Conservation (phyloP, 2,329 filamentous ascomycete genomes). For the Magnaporthiopsis rhizophila region DNA sequence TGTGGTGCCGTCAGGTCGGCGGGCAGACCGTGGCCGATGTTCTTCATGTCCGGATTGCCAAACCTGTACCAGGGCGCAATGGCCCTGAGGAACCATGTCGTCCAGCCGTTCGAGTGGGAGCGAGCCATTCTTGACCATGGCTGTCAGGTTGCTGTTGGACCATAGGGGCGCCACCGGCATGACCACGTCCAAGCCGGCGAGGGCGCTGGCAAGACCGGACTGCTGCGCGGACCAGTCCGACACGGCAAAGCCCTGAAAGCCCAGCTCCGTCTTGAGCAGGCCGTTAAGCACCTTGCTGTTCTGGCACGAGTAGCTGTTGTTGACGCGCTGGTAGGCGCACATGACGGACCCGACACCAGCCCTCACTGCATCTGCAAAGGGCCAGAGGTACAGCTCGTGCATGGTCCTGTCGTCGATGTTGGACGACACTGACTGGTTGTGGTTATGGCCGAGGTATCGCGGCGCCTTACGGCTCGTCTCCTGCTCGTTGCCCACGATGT, state of each 20-base stretch:
- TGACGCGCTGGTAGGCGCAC: constrained; percentile 63
- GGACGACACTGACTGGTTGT: constrained; percentile 24
- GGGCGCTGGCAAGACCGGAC: constrained; percentile 48
- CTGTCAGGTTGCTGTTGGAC: constrained; percentile 42
- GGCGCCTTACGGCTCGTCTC: constrained; percentile 12
- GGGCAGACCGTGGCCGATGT: constrained; percentile 43
- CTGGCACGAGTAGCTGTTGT: constrained; percentile 63
- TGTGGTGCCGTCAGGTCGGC: constrained; percentile 47
- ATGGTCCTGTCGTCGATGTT: constrained; percentile 56
- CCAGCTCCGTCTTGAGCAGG: constrained; percentile 54
- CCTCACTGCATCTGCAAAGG: constrained; percentile 37
- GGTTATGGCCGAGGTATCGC: constrained; percentile 1
- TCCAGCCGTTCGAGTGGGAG: constrained; percentile 47
- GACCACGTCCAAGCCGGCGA: constrained; percentile 62
- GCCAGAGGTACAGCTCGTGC: constrained; percentile 59
- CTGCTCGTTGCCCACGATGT: constrained; percentile 24
- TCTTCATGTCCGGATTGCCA: constrained; percentile 34
- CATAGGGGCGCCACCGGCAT: constrained; percentile 48
- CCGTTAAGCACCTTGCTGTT: constrained; percentile 62
- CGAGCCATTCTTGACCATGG: constrained; percentile 52
- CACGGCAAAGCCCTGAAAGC: constrained; percentile 34
- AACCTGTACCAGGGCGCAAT: constrained; percentile 52
- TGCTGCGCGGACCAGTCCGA: constrained; percentile 43
- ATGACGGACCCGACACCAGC: constrained; percentile 50
- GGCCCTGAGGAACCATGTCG: constrained; percentile 66